phyloP scores from a whole-genome alignment of 306 rosid genomes.

The Dryas octopetala region DNA sequence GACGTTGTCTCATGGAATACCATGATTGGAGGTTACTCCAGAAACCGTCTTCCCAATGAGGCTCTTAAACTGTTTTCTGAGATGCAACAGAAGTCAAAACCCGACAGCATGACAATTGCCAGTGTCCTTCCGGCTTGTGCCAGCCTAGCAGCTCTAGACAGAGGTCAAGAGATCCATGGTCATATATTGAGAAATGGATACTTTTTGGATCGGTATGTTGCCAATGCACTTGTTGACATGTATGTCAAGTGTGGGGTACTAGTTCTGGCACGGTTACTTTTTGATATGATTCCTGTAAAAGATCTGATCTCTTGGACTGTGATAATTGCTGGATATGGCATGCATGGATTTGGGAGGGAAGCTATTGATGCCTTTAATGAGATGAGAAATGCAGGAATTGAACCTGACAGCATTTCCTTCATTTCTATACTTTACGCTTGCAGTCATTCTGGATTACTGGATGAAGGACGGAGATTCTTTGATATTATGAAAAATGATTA shows the following conservation, averaged over 20 bases:
- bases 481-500: conserved; percentile 46
- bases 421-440: conserved; percentile 66
- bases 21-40: conserved; percentile 72
- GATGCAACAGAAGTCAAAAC: conserved; percentile 51
- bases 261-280: conserved; percentile 48
- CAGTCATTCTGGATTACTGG: conserved; percentile 64
- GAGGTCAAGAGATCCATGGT: conserved; percentile 70
- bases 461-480: conserved; percentile 61
- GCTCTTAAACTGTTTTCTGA: conserved; percentile 53
- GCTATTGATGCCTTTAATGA: conserved; percentile 52
- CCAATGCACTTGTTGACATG: conserved; percentile 70
- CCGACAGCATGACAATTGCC: conserved; percentile 48
- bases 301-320: conserved; percentile 73
- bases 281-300: conserved; percentile 46
- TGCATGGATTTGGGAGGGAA: conserved; percentile 73
- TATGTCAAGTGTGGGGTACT: conserved; percentile 64
- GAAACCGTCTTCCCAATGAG: conserved; percentile 55
- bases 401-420: conserved; percentile 62
- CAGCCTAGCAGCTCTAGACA: conserved; percentile 61
- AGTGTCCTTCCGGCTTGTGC: conserved; percentile 75
- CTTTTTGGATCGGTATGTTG: conserved; percentile 42
- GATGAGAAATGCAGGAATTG: conserved; percentile 51
- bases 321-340: conserved; percentile 67
- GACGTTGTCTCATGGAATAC: conserved; percentile 74
- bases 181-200: conserved; percentile 49